phyloP scores from a whole-genome alignment of 2,329 filamentous ascomycete genomes.

The Xylaria multiplex region DNA sequence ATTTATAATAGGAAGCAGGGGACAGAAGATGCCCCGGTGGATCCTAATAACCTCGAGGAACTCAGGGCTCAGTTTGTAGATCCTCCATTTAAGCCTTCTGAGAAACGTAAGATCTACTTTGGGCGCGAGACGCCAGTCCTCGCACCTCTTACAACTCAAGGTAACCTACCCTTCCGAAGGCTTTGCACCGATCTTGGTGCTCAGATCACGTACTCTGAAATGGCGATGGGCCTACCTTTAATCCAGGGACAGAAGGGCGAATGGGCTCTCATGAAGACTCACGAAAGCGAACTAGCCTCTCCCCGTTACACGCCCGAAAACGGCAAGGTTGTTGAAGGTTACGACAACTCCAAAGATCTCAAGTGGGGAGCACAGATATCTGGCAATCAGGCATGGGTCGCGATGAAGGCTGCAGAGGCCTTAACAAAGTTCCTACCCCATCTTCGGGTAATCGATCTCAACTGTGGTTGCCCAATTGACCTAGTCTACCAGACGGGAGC shows the following conservation, averaged over 20 bases:
- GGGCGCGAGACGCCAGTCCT: slow-evolving; percentile 90
- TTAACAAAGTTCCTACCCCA: slow-evolving; percentile 81
- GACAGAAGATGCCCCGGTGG: slow-evolving; percentile 53
- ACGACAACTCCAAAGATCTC: slow-evolving; percentile 84
- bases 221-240: slow-evolving; percentile 92
- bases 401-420: slow-evolving; percentile 86
- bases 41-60: slow-evolving; percentile 62
- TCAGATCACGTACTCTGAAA: slow-evolving; percentile 96
- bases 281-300: slow-evolving; percentile 80
- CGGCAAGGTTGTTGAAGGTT: slow-evolving; percentile 72
- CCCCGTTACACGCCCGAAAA: slow-evolving; percentile 71
- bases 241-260: slow-evolving; percentile 90
- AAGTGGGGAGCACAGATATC: slow-evolving; percentile 94
- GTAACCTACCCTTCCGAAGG: slow-evolving; percentile 92
- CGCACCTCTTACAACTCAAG: slow-evolving; percentile 96
- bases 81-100: slow-evolving; percentile 86
- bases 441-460: slow-evolving; percentile 90
- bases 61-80: slow-evolving; percentile 84
- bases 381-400: slow-evolving; percentile 90
- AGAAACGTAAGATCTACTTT: slow-evolving; percentile 95
- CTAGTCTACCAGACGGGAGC: slow-evolving; percentile 88
- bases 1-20: slow-evolving; percentile 58
- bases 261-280: slow-evolving; percentile 94
- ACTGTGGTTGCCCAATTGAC: slow-evolving; percentile 97
- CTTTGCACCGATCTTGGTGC: slow-evolving; percentile 90